Conservation (phyloP, 148 eudicot species). For the Selenicereus undatus region DNA sequence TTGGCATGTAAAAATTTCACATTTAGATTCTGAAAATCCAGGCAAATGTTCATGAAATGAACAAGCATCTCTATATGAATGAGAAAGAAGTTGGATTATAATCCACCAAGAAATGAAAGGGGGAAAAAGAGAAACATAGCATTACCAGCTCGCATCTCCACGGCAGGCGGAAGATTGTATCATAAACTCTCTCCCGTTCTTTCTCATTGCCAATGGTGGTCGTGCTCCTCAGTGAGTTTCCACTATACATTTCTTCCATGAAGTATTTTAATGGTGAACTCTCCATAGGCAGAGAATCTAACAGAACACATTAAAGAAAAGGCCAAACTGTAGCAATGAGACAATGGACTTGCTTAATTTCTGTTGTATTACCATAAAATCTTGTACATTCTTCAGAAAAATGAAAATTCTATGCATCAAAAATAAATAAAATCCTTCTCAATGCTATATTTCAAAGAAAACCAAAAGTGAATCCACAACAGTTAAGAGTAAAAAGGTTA, state of each 20-base stretch:
- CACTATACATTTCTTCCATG: conserved; percentile 75
- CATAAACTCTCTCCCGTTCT: conserved; percentile 93
- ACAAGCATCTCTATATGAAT: conserved; percentile 8
- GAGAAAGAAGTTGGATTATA: neutral
- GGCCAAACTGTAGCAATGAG: conserved; percentile 13
- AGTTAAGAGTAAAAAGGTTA: neutral
- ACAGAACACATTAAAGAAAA: conserved; percentile 17
- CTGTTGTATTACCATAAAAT: neutral
- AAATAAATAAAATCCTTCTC: neutral
- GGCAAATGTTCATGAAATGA: neutral
- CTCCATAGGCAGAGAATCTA: conserved; percentile 59
- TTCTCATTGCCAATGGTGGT: conserved; percentile 74
- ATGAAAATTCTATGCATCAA: neutral
- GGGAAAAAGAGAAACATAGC: conserved; percentile 7
- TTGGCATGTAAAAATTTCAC: neutral
- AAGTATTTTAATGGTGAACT: conserved; percentile 73
- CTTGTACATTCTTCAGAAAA: neutral
- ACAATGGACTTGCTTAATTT: neutral
- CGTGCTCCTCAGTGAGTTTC: conserved; percentile 79
- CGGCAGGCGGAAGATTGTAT: conserved; percentile 93
- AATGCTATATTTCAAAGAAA: neutral
- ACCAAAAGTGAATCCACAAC: neutral
- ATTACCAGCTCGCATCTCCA: conserved; percentile 99
- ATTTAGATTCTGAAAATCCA: conserved; percentile 1
- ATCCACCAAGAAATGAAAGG: neutral